Evolutionary conservation across 805 yeast species (phyloP), one percentile per base, ranked within the genome.

Genomic region (Nakazawaea wyomingensis): DNA sequence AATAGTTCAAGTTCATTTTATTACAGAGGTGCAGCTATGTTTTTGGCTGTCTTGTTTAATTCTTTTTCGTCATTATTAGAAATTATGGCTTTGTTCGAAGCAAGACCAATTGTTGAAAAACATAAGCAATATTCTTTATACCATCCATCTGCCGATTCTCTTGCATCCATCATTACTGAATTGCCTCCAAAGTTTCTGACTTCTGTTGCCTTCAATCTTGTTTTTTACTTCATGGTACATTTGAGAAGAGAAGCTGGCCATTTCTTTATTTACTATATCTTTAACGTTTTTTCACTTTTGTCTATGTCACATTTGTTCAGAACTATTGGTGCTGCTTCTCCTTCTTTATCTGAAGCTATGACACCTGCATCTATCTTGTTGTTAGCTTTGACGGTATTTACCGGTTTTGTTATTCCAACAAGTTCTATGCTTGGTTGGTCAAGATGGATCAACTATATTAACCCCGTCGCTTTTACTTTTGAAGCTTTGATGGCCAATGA

Each of bases 121-220:
- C 95, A 85, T 56, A 79, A 80, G 53, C 69, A 72, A 35, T 85
- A 80, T 52, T 78, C 86, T 0, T 70, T 85, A 44, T 85, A 82
- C 57, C 78, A 80, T 45, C 88, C 90, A 3, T 72, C 87, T 8
- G 79, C 85, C 4, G 90, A 85, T 54, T 84, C 87, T 0, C 51
- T 85, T 4, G 81, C 86, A 0, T 66, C 78, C 4, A 65, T 79
- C 37, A 48, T 82, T 4, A 71, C 85, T 4, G 82, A 78, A 37
- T 59, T 85, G 47, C 90, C 91, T 3, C 68, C 76, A 41, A 83
- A 83, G 59, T 48, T 75, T 19, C 49, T 69, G 28, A 66, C 72
- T 30, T 54, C 69, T 22, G 54, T 76, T 17, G 52, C 59, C 18
- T 80, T 80, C 59, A 55, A 69, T 35, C 49, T 80, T 33, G 62